A percentile compares a stretch with the other conserved stretches of the same genome.
Evolutionary conservation across 192 early-diverging fungal species (phyloP).

Genomic region (Backusella tarrabulga): DNA sequence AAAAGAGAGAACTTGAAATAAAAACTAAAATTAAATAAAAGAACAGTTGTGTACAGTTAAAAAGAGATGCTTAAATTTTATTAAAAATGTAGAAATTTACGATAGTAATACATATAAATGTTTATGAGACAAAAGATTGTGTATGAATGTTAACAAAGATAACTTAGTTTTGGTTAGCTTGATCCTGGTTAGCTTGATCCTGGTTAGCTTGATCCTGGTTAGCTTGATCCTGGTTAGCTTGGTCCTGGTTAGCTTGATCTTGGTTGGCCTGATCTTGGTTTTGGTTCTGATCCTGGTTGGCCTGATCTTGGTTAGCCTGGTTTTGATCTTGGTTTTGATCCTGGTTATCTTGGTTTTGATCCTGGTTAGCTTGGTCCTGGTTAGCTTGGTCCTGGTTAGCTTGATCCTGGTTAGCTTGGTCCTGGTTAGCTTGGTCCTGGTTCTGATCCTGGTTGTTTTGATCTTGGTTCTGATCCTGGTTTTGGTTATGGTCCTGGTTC

Average conservation of each 20-base stretch:
- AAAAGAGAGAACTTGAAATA: background rate
- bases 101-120: background rate
- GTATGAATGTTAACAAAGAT: background rate
- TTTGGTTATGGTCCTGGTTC: no score
- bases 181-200: background rate
- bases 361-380: no score
- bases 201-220: no score
- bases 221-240: background rate
- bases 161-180: background rate
- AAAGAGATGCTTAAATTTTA: background rate
- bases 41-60: background rate
- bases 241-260: background rate
- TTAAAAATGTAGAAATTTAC: background rate
- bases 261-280: background rate
- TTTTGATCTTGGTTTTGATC: background rate
- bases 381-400: no score
- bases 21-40: background rate
- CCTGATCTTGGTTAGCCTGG: background rate
- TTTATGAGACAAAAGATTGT: background rate
- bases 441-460: no score
- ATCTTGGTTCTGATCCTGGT: no score
- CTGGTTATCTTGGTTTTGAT: background rate
- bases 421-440: no score
- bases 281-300: no score
- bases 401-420: no score